Percentiles rank a stretch among this genome's conserved stretches.
phyloP scores from a whole-genome alignment of 106 monocot species.

The Triglochin maritima region DNA sequence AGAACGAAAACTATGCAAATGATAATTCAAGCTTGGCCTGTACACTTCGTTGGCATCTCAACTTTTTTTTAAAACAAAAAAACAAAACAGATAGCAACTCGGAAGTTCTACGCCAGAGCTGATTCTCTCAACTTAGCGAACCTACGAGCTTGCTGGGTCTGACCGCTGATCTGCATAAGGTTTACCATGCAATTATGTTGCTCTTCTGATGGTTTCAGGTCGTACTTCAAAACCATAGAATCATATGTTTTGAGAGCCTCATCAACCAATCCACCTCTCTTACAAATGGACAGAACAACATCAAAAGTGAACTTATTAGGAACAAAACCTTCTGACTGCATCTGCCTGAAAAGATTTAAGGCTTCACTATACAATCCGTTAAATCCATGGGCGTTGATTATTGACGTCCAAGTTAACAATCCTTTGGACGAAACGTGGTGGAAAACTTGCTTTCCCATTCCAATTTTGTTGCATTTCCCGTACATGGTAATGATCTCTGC shows the following conservation, averaged over 20 bases:
- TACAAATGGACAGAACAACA: constrained; percentile 41
- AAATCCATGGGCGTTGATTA: constrained; percentile 14
- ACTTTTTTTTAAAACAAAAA: too few species aligned
- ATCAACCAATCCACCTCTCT: constrained; percentile 25
- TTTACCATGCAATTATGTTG: constrained; percentile 16
- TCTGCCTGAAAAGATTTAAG: constrained; percentile 8
- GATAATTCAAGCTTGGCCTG: too few species aligned
- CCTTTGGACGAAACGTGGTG: constrained; percentile 13
- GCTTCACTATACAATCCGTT: constrained; percentile 11
- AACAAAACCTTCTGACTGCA: constrained; percentile 22
- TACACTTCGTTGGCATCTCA: too few species aligned
- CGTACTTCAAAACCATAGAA: constrained; percentile 43
- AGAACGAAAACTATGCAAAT: too few species aligned
- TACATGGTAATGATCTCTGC: constrained; percentile 22
- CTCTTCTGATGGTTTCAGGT: constrained; percentile 15
- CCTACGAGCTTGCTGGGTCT: too few species aligned
- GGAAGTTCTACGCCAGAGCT: too few species aligned
- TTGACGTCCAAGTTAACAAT: constrained; percentile 26
- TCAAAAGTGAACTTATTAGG: constrained; percentile 72
- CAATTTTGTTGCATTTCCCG: constrained; percentile 8
- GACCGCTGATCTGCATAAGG: too few species aligned
- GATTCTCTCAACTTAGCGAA: too few species aligned
- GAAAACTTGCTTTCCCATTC: constrained; percentile 5
- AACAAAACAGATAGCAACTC: too few species aligned
- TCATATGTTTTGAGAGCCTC: constrained; percentile 51